phyloP scores from a whole-genome alignment of 352 stramenopile genomes.

The Globisporangium iwayamae region DNA sequence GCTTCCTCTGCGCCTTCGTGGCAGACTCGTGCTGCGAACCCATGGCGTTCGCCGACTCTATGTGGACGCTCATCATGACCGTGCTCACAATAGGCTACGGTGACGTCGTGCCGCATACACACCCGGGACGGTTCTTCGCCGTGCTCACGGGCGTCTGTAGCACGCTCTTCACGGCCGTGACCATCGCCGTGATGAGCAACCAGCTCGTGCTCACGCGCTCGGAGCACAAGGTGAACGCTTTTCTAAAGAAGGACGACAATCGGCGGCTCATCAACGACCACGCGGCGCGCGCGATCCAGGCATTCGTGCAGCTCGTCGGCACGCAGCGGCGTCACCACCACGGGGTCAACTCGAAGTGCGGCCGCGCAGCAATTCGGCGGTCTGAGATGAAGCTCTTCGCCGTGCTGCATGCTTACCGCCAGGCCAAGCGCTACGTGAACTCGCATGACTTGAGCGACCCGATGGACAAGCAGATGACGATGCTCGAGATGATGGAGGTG shows the following conservation, averaged over 20 bases:
- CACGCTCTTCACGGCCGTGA: conserved; percentile 59
- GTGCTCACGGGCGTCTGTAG: conserved; percentile 49
- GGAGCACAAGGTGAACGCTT: conserved; percentile 78
- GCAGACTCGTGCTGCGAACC: conserved; percentile 50
- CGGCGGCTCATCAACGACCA: conserved; percentile 53
- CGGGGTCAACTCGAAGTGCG: conserved; percentile 14
- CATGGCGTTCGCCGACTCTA: conserved; percentile 42
- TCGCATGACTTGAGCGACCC: conserved; percentile 67
- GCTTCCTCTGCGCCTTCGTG: conserved; percentile 66
- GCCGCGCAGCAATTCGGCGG: conserved; percentile 2
- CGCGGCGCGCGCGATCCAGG: conserved; percentile 57
- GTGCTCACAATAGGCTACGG: conserved; percentile 75
- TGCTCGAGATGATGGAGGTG: conserved; percentile 85
- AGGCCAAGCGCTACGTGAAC: conserved; percentile 55
- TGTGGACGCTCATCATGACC: conserved; percentile 71
- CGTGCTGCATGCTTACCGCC: conserved; percentile 50
- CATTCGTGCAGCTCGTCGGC: conserved; percentile 51
- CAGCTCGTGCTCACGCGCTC: conserved; percentile 72
- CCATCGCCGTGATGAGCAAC: conserved; percentile 73
- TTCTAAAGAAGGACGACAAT: conserved; percentile 75
- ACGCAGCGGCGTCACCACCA: conserved; percentile 33
- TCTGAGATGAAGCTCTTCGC: conserved; percentile 65
- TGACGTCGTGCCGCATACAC: conserved; percentile 56
- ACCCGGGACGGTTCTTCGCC: conserved; percentile 41
- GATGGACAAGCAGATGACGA: conserved; percentile 82